Evolutionary conservation across 306 rosid genomes (phyloP).

Genomic region (Coriaria nepalensis): DNA sequence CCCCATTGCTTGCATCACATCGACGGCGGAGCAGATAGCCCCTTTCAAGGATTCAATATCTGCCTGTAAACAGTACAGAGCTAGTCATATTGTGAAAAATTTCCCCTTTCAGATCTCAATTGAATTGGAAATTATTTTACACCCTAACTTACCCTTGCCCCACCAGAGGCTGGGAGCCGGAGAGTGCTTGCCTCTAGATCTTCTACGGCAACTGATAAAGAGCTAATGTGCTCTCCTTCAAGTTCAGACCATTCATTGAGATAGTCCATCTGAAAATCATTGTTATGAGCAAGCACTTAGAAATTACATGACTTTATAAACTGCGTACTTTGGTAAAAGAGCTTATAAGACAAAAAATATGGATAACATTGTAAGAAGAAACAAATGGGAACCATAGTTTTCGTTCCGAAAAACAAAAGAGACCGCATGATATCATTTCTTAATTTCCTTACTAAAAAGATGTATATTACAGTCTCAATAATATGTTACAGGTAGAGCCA

Average conservation of each 20-base stretch:
- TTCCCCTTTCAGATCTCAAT: not conserved
- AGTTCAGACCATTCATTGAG: conserved; percentile 81
- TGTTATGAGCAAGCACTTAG: conserved; percentile 16
- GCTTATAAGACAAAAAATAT: too few relatives aligned
- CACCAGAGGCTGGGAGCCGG: conserved; percentile 76
- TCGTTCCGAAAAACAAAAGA: not conserved
- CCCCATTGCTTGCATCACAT: conserved; percentile 85
- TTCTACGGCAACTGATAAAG: conserved; percentile 73
- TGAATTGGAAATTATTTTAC: conserved; percentile 2
- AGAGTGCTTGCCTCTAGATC: conserved; percentile 94
- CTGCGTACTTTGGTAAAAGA: too few relatives aligned
- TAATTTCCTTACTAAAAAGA: not conserved
- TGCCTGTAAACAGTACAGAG: conserved; percentile 41
- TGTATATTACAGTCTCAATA: not conserved
- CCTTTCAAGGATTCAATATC: conserved; percentile 72
- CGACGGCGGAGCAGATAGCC: conserved; percentile 81
- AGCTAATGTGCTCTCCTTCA: conserved; percentile 61
- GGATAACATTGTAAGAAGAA: too few relatives aligned
- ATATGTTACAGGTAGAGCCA: not conserved
- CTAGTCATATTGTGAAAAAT: conserved; percentile 8
- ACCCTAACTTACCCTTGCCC: conserved; percentile 55
- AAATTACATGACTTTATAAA: not conserved
- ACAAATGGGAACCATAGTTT: too few relatives aligned
- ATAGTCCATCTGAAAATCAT: conserved; percentile 52
- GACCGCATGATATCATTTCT: not conserved